Evolutionary conservation across 2,329 filamentous ascomycete genomes (phyloP).

Genomic region (Aspergillus latus): DNA sequence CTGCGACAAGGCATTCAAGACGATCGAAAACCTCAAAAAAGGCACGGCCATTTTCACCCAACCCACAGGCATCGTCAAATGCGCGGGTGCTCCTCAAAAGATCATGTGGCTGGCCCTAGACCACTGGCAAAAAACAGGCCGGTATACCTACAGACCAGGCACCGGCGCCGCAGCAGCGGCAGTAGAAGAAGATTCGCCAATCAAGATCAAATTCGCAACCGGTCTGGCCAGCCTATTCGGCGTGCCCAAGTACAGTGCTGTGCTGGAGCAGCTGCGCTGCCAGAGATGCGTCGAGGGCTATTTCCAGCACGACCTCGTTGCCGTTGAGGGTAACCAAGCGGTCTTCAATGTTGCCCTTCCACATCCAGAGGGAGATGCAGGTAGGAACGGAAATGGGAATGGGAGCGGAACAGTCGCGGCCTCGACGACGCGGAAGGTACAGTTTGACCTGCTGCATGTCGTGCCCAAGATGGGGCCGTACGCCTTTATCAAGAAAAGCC

Average conservation of each 20-base stretch:
- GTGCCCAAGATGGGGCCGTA: constrained; percentile 61
- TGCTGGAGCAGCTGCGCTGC: constrained; percentile 54
- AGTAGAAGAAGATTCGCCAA: constrained; percentile 37
- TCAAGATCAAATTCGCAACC: constrained; percentile 58
- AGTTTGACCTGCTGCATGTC: constrained; percentile 58
- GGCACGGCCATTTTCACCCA: constrained; percentile 61
- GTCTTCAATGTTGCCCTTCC: constrained; percentile 45
- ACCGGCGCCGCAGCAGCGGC: too few relatives aligned
- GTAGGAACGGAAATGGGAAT: too few relatives aligned
- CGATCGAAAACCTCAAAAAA: constrained; percentile 49
- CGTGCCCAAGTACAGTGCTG: constrained; percentile 59
- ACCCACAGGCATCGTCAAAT: constrained; percentile 59
- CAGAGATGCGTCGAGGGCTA: constrained; percentile 58
- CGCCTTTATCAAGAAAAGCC: constrained; percentile 54
- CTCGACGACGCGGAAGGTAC: background rate
- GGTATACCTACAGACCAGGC: constrained; percentile 48
- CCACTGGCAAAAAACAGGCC: constrained; percentile 55
- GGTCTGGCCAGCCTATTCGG: constrained; percentile 59
- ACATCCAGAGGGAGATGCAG: constrained; percentile 28
- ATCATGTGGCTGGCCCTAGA: constrained; percentile 63
- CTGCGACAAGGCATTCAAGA: constrained; percentile 54
- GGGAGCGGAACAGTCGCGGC: too few relatives aligned
- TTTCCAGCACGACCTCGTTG: constrained; percentile 58
- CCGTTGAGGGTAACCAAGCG: constrained; percentile 55
- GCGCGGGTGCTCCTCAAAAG: constrained; percentile 62